Percentiles rank a stretch among this genome's conserved stretches.
Evolutionary conservation across 345 rosid genomes (phyloP).

Genomic region (Lumnitzera racemosa): DNA sequence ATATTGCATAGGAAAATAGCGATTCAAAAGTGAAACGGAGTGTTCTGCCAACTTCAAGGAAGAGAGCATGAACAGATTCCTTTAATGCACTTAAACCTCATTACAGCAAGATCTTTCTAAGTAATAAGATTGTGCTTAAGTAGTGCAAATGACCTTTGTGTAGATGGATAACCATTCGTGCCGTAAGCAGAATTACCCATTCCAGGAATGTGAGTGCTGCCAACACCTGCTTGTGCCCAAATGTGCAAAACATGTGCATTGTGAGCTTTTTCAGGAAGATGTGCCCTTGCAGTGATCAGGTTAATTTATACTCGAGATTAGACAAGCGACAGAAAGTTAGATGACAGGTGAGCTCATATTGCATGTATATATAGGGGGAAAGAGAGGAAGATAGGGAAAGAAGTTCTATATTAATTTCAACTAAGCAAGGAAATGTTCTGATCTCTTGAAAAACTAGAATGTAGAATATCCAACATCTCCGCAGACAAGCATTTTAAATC

Average conservation of each 20-base stretch:
- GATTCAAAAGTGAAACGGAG: slow-evolving; percentile 14
- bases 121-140: slow-evolving; percentile 56
- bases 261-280: slow-evolving; percentile 63
- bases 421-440: too few species aligned
- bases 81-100: slow-evolving; percentile 27
- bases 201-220: slow-evolving; percentile 91
- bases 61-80: slow-evolving; percentile 24
- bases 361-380: slow-evolving; percentile 2
- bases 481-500: not conserved
- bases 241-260: slow-evolving; percentile 88
- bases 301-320: slow-evolving; percentile 8
- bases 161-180: slow-evolving; percentile 87
- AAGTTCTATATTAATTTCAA: too few species aligned
- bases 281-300: slow-evolving; percentile 47
- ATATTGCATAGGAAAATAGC: not conserved
- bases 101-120: slow-evolving; percentile 26
- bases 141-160: slow-evolving; percentile 95
- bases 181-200: slow-evolving; percentile 78
- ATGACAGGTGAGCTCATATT: too few species aligned
- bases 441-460: too few species aligned
- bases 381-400: slow-evolving; percentile 4
- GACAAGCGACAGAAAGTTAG: not conserved
- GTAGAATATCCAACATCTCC: too few species aligned
- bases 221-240: slow-evolving; percentile 96
- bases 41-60: slow-evolving; percentile 19